A percentile compares a stretch with the other conserved stretches of the same genome.
Conservation (phyloP, 768 basidiomycete genomes). For the Amanita jacksonii region DNA sequence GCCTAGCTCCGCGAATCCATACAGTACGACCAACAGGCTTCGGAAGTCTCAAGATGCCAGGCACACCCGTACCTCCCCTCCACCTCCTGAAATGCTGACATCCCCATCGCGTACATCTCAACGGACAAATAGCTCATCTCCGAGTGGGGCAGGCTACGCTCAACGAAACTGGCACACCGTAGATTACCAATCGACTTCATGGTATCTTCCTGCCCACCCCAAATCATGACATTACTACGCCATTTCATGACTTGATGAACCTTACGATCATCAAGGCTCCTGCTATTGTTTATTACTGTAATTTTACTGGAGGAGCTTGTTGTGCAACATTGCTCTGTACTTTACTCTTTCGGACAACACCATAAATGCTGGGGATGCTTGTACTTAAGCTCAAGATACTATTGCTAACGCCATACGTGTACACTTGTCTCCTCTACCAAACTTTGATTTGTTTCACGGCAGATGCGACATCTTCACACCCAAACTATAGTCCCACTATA, state of each 20-base stretch:
- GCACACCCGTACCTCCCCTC: background rate
- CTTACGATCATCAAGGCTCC: background rate
- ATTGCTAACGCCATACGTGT: too few species aligned
- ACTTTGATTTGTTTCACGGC: too few species aligned
- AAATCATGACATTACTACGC: background rate
- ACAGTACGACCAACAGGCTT: constrained; percentile 1
- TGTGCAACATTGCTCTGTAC: too few species aligned
- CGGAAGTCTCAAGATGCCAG: constrained; percentile 6
- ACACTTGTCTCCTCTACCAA: too few species aligned
- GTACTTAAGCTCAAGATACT: too few species aligned
- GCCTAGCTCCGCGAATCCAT: background rate
- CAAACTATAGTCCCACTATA: too few species aligned
- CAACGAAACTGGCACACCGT: constrained; percentile 2
- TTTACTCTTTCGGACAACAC: too few species aligned
- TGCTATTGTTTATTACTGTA: background rate
- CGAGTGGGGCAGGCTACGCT: background rate
- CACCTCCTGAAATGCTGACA: background rate
- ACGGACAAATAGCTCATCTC: background rate
- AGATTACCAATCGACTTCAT: constrained; percentile 7
- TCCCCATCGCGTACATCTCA: constrained; percentile 1
- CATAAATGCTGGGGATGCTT: too few species aligned
- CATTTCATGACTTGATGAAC: constrained; percentile 2
- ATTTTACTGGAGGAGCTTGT: too few species aligned
- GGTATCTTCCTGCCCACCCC: constrained; percentile 1
- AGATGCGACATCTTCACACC: too few species aligned